phyloP scores from a whole-genome alignment of 106 monocot genomes.

The Phalaenopsis equestris region DNA sequence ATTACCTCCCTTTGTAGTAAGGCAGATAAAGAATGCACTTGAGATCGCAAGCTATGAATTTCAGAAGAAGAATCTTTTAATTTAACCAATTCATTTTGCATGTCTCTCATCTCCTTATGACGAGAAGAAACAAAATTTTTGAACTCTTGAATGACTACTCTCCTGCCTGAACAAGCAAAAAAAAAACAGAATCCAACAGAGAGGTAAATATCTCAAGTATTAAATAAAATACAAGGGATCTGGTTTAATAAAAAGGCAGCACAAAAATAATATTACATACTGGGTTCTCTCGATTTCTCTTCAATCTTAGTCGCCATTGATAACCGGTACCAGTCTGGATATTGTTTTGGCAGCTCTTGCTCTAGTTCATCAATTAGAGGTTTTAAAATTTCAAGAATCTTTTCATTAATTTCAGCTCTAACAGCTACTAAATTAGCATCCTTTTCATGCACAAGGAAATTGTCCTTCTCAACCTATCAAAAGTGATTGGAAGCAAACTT shows the following conservation, averaged over 20 bases:
- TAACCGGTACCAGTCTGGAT: slow-evolving; percentile 24
- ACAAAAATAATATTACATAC: slow-evolving; percentile 18
- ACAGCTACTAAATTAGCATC: slow-evolving; percentile 57
- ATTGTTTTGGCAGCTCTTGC: slow-evolving; percentile 38
- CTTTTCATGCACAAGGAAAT: slow-evolving; percentile 65
- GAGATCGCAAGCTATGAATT: slow-evolving; percentile 66
- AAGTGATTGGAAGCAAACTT: slow-evolving; percentile 11
- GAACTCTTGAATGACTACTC: slow-evolving; percentile 70
- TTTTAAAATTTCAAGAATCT: slow-evolving; percentile 38
- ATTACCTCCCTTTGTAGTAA: slow-evolving; percentile 63
- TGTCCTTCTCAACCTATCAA: slow-evolving; percentile 74
- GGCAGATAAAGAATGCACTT: slow-evolving; percentile 64
- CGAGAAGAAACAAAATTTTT: slow-evolving; percentile 66
- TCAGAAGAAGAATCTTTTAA: slow-evolving; percentile 58
- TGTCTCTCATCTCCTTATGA: slow-evolving; percentile 58
- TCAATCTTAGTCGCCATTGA: slow-evolving; percentile 49
- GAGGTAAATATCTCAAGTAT: background rate
- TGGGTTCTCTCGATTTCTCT: slow-evolving; percentile 70
- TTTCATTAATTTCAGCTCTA: slow-evolving; percentile 49
- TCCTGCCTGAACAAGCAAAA: slow-evolving; percentile 46
- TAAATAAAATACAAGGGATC: background rate
- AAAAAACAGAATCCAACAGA: background rate
- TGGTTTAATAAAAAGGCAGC: background rate
- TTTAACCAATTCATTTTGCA: slow-evolving; percentile 69
- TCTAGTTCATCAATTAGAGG: slow-evolving; percentile 50